phyloP scores from a whole-genome alignment of 2,329 filamentous ascomycete genomes.

The Ciborinia camelliae region DNA sequence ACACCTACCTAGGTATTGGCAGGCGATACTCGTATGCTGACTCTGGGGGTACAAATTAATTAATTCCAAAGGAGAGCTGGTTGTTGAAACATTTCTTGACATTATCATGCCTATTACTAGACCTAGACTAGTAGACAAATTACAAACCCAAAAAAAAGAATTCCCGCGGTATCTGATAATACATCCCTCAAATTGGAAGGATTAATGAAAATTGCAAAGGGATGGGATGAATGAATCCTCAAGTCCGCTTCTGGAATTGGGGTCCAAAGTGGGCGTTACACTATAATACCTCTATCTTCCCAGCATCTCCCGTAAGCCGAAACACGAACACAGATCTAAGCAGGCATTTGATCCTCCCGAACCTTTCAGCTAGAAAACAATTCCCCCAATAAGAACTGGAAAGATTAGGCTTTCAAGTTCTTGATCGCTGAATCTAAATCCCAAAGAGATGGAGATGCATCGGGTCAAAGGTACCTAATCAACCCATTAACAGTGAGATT shows the following conservation, averaged over 20 bases:
- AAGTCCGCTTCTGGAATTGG: slow-evolving; percentile 5
- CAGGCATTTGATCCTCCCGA: slow-evolving; percentile 4
- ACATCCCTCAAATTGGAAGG: slow-evolving; percentile 2
- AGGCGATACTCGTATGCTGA: background rate
- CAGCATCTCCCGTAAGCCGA: slow-evolving; percentile 15
- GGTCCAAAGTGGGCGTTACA: slow-evolving; percentile 14
- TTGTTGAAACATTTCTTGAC: background rate
- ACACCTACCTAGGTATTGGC: no score
- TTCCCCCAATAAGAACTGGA: background rate
- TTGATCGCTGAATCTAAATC: background rate
- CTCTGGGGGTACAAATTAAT: background rate
- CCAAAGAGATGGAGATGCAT: background rate
- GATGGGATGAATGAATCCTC: no score
- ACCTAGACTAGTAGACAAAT: no score
- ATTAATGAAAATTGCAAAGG: slow-evolving; percentile 4
- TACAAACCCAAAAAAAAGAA: background rate
- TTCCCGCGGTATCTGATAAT: background rate
- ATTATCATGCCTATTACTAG: no score
- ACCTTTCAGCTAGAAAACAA: slow-evolving; percentile 4
- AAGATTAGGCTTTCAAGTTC: background rate
- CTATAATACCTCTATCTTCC: no score
- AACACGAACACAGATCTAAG: background rate
- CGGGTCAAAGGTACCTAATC: background rate
- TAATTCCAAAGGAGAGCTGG: background rate
- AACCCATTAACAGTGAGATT: background rate